Conservation (phyloP, 345 rosid species). For the Moricandia arvensis region DNA sequence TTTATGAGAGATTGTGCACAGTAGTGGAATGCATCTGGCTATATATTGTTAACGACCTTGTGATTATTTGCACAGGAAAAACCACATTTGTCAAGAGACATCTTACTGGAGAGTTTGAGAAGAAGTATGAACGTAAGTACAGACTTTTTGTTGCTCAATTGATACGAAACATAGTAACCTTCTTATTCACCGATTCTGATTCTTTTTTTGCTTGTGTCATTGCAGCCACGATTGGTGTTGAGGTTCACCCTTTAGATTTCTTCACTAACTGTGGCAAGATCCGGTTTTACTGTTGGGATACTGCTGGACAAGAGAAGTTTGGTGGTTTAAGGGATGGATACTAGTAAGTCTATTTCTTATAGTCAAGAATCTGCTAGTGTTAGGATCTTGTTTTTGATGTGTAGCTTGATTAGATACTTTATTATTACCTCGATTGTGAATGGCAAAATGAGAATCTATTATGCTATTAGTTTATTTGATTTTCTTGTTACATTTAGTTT, state of each 20-base stretch:
- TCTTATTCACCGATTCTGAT: background rate
- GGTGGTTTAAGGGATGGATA: conserved; percentile 98
- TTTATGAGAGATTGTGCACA: background rate
- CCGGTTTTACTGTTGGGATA: conserved; percentile 96
- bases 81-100: conserved; percentile 75
- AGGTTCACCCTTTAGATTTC: conserved; percentile 97
- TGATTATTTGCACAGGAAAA: conserved; percentile 46
- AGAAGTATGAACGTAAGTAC: conserved; percentile 66
- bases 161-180: background rate
- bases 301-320: conserved; percentile 97
- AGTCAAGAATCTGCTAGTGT: background rate
- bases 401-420: background rate
- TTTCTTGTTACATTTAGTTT: background rate
- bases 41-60: background rate
- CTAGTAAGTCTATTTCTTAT: conserved; percentile 54
- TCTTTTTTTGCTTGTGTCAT: background rate
- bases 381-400: background rate
- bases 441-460: background rate
- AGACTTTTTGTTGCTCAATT: background rate
- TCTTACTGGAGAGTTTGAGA: conserved; percentile 77
- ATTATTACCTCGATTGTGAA: background rate
- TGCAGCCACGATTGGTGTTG: conserved; percentile 95
- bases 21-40: background rate
- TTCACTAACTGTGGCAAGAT: conserved; percentile 91
- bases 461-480: background rate